phyloP scores from a whole-genome alignment of 768 basidiomycete species.

The Boletus pseudo-olivaceus region DNA sequence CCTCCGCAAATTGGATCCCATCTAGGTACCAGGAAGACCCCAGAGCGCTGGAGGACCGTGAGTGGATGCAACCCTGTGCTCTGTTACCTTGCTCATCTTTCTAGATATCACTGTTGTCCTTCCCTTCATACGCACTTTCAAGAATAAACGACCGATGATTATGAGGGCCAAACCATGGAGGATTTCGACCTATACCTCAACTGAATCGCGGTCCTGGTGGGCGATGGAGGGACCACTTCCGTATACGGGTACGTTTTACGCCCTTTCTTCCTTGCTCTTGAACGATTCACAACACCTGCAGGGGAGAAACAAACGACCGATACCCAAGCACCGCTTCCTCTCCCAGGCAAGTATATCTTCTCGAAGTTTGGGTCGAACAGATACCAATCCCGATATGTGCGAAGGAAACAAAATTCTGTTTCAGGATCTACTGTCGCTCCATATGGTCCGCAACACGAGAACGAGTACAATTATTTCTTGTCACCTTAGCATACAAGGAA shows the following conservation, averaged over 20 bases:
- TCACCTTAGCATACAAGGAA: conserved; percentile 23
- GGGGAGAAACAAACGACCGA: conserved; percentile 25
- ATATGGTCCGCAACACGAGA: conserved; percentile 34
- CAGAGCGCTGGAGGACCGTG: conserved; percentile 36
- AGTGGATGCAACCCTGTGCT: conserved; percentile 16
- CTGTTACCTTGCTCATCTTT: neutral
- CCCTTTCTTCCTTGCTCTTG: neutral
- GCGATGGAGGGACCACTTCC: neutral
- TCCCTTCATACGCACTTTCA: conserved; percentile 39
- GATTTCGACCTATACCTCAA: conserved; percentile 13
- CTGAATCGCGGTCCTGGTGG: neutral
- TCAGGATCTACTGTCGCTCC: conserved; percentile 36
- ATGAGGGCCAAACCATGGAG: conserved; percentile 12
- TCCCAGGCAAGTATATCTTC: conserved; percentile 12
- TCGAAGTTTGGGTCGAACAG: neutral
- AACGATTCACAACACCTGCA: neutral
- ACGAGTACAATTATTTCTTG: conserved; percentile 36
- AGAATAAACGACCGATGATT: conserved; percentile 25
- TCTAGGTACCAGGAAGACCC: conserved; percentile 40
- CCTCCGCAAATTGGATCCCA: conserved; percentile 40
- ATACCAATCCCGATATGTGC: neutral
- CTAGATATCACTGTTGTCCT: conserved; percentile 43
- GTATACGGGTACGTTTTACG: conserved; percentile 10
- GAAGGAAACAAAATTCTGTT: conserved; percentile 22
- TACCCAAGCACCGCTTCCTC: conserved; percentile 29